Conservation (phyloP, 345 rosid species). For the Eucalyptus marginata region DNA sequence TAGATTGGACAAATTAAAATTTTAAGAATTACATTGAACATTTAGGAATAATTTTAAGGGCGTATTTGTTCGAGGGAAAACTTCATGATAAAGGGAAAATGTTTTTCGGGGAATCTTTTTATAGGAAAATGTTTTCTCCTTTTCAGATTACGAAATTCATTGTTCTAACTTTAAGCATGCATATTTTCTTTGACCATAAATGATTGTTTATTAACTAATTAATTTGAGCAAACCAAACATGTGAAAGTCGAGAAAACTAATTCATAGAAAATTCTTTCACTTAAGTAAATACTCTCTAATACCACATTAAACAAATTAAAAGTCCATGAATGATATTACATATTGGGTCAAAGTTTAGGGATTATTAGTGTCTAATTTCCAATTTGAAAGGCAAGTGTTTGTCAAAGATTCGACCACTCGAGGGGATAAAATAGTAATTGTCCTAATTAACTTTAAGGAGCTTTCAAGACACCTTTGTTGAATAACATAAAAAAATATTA, state of each 20-base stretch:
- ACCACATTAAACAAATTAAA: too few relatives aligned
- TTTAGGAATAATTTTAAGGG: background rate
- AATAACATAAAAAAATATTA: background rate
- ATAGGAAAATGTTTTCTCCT: too few relatives aligned
- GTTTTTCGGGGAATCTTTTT: too few relatives aligned
- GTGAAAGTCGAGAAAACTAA: too few relatives aligned
- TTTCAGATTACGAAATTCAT: too few relatives aligned
- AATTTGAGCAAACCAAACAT: too few relatives aligned
- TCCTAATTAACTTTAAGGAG: background rate
- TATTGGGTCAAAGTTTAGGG: background rate
- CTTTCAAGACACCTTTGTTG: background rate
- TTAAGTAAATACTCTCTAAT: too few relatives aligned
- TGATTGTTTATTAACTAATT: too few relatives aligned
- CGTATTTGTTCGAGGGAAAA: background rate
- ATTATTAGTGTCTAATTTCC: background rate
- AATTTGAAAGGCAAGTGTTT: constrained; percentile 54
- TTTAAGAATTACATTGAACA: background rate
- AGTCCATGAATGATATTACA: background rate
- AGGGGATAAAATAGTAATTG: background rate
- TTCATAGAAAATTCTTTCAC: too few relatives aligned
- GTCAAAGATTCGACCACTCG: background rate
- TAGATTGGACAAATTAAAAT: background rate
- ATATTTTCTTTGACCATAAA: too few relatives aligned
- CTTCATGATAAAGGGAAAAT: too few relatives aligned
- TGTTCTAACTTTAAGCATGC: too few relatives aligned